Conservation (phyloP, 2,329 filamentous ascomycete species). For the Hypoxylon sp. region DNA sequence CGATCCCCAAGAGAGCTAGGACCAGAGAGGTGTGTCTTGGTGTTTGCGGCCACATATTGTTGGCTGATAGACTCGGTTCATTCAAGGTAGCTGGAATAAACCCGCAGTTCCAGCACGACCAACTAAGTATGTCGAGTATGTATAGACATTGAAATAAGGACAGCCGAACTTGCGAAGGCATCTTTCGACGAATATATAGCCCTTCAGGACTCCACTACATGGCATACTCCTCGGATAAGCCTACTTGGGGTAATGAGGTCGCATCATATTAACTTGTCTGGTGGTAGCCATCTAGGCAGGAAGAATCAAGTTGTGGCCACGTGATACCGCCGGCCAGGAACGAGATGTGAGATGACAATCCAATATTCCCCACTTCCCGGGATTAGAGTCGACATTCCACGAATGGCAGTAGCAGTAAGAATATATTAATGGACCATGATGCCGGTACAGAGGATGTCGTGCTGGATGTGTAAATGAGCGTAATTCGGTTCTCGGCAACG, state of each 20-base stretch:
- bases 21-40: slow-evolving; percentile 29
- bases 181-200: slow-evolving; percentile 39
- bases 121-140: background rate
- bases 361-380: slow-evolving; percentile 22
- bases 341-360: slow-evolving; percentile 21
- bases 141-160: background rate
- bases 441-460: slow-evolving; percentile 37
- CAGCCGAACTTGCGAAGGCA: slow-evolving; percentile 21
- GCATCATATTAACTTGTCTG: slow-evolving; percentile 27
- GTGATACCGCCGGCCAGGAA: slow-evolving; percentile 13
- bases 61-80: background rate
- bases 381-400: slow-evolving; percentile 19
- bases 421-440: slow-evolving; percentile 5
- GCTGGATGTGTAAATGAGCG: slow-evolving; percentile 28
- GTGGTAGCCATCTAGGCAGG: slow-evolving; percentile 6
- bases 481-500: slow-evolving; percentile 38
- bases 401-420: slow-evolving; percentile 23
- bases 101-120: background rate
- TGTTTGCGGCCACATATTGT: slow-evolving; percentile 35
- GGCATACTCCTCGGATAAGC: slow-evolving; percentile 24
- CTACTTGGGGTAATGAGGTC: slow-evolving; percentile 28
- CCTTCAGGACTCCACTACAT: slow-evolving; percentile 10
- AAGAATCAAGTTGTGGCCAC: slow-evolving; percentile 23
- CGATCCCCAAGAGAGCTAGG: slow-evolving; percentile 35
- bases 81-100: slow-evolving; percentile 2